Conservation (phyloP, 75 land plant genomes). For the Pinus tabuliformis region DNA sequence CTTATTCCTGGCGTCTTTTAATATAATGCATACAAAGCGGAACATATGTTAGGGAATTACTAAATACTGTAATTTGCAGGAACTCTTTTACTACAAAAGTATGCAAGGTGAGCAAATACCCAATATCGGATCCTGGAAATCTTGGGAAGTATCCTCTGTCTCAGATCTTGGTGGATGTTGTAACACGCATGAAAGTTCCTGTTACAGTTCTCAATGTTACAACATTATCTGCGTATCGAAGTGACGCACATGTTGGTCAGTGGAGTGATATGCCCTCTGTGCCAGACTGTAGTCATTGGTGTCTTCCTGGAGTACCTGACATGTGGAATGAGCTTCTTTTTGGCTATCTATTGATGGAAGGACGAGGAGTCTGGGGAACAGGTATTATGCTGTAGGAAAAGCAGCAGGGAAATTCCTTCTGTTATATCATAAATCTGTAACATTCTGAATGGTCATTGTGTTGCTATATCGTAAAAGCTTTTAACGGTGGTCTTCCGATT, state of each 20-base stretch:
- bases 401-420: neutral
- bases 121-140: conserved; percentile 20
- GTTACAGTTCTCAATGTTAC: conserved; percentile 74
- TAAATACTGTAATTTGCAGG: conserved; percentile 13
- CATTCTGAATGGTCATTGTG: neutral
- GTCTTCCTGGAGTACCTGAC: conserved; percentile 95
- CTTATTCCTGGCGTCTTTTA: neutral
- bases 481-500: neutral
- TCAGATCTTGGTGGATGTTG: conserved; percentile 40
- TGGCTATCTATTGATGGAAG: conserved; percentile 27
- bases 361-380: neutral
- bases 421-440: neutral
- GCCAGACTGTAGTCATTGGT: conserved; percentile 93
- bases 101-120: conserved; percentile 41
- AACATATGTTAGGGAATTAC: neutral
- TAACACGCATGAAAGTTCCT: conserved; percentile 42
- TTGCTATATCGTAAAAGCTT: neutral
- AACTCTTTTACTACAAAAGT: neutral
- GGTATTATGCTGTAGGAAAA: neutral
- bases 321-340: conserved; percentile 87
- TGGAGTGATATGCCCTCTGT: conserved; percentile 58
- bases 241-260: conserved; percentile 90
- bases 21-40: neutral
- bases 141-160: conserved; percentile 24
- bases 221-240: conserved; percentile 67